A percentile compares a stretch with the other conserved stretches of the same genome.
phyloP scores from a whole-genome alignment of 2,329 filamentous ascomycete genomes.

The Diaporthe batatas region DNA sequence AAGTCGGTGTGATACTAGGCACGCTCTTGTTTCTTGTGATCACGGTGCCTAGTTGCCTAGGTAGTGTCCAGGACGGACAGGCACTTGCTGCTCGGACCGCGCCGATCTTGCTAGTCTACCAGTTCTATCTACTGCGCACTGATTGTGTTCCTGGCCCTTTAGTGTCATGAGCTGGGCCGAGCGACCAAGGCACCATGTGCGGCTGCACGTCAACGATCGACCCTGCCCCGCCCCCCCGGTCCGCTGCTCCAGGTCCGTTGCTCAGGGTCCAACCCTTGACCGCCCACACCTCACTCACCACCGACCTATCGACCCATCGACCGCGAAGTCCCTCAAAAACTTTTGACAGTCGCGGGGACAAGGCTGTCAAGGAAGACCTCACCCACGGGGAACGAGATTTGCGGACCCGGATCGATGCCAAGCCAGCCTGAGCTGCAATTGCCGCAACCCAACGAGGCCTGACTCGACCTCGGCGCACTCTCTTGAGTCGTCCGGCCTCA shows the following conservation, averaged over 20 bases:
- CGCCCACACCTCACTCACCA: neutral
- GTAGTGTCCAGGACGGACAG: neutral
- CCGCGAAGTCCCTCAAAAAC: neutral
- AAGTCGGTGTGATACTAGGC: no score
- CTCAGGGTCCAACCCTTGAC: conserved; percentile 24
- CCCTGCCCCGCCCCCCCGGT: neutral
- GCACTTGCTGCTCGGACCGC: conserved; percentile 25
- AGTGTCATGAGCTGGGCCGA: no score
- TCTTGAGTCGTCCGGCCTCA: conserved; percentile 15
- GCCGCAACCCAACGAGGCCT: conserved; percentile 20
- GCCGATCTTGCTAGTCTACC: conserved; percentile 24
- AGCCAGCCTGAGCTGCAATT: conserved; percentile 11
- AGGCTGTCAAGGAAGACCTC: neutral
- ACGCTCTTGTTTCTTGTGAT: neutral
- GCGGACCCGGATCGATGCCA: conserved; percentile 18
- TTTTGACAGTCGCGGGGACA: neutral
- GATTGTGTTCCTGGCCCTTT: neutral
- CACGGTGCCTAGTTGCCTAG: no score
- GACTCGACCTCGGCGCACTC: conserved; percentile 19
- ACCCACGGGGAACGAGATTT: conserved; percentile 15
- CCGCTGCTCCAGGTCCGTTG: neutral
- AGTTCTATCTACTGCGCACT: conserved; percentile 5
- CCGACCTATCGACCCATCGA: neutral
- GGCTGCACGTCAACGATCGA: conserved; percentile 30
- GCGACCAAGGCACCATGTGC: neutral